Conservation (phyloP, 2,329 filamentous ascomycete genomes). For the Scleromitrula shiraiana region DNA sequence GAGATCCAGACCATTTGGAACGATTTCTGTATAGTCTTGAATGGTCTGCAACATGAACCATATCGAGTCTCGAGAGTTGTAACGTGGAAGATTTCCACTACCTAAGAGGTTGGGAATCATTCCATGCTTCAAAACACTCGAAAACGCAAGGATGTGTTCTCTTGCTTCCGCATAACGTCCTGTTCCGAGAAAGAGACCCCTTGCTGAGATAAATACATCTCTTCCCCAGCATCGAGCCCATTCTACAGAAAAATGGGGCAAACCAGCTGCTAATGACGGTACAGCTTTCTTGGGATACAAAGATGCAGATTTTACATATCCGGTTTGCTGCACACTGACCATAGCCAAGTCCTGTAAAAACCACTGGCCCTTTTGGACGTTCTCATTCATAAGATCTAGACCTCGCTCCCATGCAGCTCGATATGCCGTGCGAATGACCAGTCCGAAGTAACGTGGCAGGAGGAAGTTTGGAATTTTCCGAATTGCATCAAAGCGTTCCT, state of each 20-base stretch:
- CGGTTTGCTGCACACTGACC: constrained; percentile 87
- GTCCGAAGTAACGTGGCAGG: constrained; percentile 84
- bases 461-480: constrained; percentile 81
- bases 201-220: constrained; percentile 92
- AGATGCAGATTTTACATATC: constrained; percentile 81
- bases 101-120: constrained; percentile 95
- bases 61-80: constrained; percentile 92
- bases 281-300: constrained; percentile 80
- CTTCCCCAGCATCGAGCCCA: constrained; percentile 98
- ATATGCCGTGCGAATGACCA: constrained; percentile 83
- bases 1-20: constrained; percentile 65
- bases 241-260: constrained; percentile 87
- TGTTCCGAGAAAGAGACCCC: constrained; percentile 85
- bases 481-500: constrained; percentile 77
- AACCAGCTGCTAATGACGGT: constrained; percentile 79
- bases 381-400: constrained; percentile 69
- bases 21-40: constrained; percentile 82
- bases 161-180: constrained; percentile 81
- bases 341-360: constrained; percentile 85
- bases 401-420: constrained; percentile 71
- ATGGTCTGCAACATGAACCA: constrained; percentile 98
- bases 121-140: constrained; percentile 92
- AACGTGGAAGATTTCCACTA: constrained; percentile 76
- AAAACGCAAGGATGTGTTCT: constrained; percentile 92
- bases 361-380: constrained; percentile 72